Conservation (phyloP, 208 protist genomes). For the Zelonia costaricensis region DNA sequence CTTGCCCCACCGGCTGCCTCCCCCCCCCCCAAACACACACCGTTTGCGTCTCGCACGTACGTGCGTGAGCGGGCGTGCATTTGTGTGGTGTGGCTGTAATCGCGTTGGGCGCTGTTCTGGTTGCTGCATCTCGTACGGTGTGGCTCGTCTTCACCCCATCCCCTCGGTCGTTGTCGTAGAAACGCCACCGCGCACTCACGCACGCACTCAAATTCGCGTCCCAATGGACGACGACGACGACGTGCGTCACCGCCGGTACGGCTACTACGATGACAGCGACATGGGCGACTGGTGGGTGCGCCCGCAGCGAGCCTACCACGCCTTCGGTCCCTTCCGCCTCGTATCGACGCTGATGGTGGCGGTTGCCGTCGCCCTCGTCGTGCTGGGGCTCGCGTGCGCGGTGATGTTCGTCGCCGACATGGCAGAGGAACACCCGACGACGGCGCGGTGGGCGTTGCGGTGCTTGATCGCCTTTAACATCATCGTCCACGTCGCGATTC, state of each 20-base stretch:
- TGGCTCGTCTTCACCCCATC: too few species aligned
- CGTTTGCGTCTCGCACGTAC: too few species aligned
- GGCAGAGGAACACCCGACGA: slow-evolving; percentile 57
- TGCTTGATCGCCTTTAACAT: slow-evolving; percentile 36
- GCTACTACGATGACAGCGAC: slow-evolving; percentile 15
- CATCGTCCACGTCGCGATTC: slow-evolving; percentile 37
- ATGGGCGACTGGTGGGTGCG: slow-evolving; percentile 25
- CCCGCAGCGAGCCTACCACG: slow-evolving; percentile 25
- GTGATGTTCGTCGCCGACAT: slow-evolving; percentile 45
- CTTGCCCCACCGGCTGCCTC: too few species aligned
- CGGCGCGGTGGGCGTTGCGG: slow-evolving; percentile 34
- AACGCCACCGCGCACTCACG: neutral
- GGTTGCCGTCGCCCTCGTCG: slow-evolving; percentile 28
- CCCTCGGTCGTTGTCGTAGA: too few species aligned
- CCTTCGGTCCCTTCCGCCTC: slow-evolving; percentile 48
- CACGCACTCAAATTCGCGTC: too few species aligned
- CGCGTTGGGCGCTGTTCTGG: too few species aligned
- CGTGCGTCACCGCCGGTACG: neutral
- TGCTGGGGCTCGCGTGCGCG: slow-evolving; percentile 38
- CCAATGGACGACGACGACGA: too few species aligned
- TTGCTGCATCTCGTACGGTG: too few species aligned
- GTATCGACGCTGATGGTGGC: slow-evolving; percentile 50
- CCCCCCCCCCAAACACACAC: too few species aligned
- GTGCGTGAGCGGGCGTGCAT: too few species aligned
- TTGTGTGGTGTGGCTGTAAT: too few species aligned